phyloP scores from a whole-genome alignment of 2,329 filamentous ascomycete genomes.

The Diatrype stigma region DNA sequence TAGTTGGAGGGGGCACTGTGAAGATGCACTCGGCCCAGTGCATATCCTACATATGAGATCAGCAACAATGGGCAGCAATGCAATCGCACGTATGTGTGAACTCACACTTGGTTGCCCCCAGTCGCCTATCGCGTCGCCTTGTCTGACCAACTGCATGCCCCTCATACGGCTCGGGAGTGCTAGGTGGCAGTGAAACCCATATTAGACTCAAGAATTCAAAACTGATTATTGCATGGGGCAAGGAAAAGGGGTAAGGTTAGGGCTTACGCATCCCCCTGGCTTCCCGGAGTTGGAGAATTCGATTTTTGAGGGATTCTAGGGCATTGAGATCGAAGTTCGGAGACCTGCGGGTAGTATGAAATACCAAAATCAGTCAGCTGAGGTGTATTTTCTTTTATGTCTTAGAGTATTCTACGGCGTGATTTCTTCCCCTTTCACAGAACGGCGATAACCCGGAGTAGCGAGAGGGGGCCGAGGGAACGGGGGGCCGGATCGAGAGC shows the following conservation, averaged over 20 bases:
- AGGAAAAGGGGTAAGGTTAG: constrained; percentile 17
- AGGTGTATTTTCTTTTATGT: neutral
- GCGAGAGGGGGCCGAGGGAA: too few relatives aligned
- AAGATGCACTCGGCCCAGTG: constrained; percentile 63
- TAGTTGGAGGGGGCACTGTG: constrained; percentile 46
- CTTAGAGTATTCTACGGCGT: neutral
- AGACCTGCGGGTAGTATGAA: constrained; percentile 31
- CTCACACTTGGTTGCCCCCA: constrained; percentile 25
- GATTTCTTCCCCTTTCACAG: too few relatives aligned
- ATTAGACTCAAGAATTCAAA: constrained; percentile 3
- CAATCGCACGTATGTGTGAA: neutral
- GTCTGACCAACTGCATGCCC: constrained; percentile 19
- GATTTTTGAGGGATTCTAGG: constrained; percentile 44
- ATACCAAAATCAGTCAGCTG: constrained; percentile 13
- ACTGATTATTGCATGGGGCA: constrained; percentile 12
- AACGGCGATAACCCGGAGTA: too few relatives aligned
- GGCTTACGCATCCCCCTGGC: constrained; percentile 49
- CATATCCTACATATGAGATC: constrained; percentile 32
- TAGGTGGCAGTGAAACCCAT: constrained; percentile 2
- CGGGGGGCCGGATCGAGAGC: neutral
- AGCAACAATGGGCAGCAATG: constrained; percentile 1
- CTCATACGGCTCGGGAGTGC: constrained; percentile 23
- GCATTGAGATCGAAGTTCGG: constrained; percentile 52
- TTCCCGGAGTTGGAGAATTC: constrained; percentile 48
- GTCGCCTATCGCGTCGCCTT: constrained; percentile 22